Evolutionary conservation across 495 filamentous ascomycete genomes (phyloP).

Genomic region (Oleoguttula mirabilis): DNA sequence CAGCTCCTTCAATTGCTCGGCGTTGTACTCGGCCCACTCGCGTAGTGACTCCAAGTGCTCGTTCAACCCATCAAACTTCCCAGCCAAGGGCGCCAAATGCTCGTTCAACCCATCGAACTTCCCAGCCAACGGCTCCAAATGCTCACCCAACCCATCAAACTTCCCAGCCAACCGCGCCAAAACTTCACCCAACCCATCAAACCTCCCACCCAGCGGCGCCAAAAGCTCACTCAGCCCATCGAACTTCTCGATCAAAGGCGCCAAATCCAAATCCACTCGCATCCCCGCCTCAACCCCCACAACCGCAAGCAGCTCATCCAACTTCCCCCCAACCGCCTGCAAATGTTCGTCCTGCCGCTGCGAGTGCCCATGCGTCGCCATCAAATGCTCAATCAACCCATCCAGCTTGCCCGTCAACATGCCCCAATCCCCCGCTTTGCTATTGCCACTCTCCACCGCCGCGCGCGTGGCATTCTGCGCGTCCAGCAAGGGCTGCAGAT

Average conservation of each 20-base stretch:
- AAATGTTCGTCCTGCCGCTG: no score
- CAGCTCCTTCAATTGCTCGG: constrained; percentile 5
- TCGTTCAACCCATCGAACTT: not conserved
- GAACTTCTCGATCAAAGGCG: constrained; percentile 4
- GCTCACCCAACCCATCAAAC: no score
- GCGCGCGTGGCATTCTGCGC: not conserved
- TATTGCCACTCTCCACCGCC: not conserved
- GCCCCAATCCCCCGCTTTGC: not conserved
- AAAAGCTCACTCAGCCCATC: constrained; percentile 1
- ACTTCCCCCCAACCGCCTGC: not conserved
- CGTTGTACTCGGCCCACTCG: constrained; percentile 5
- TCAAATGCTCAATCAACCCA: no score
- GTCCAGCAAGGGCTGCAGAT: not conserved
- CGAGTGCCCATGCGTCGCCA: no score
- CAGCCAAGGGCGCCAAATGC: constrained; percentile 5
- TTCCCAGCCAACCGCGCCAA: constrained; percentile 4
- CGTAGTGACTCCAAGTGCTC: constrained; percentile 2
- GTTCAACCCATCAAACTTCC: not conserved
- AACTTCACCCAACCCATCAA: not conserved
- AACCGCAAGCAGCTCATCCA: not conserved
- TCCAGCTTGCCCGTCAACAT: constrained; percentile 6
- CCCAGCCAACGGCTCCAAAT: constrained; percentile 4
- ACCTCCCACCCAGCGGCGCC: not conserved
- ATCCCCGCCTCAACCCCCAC: not conserved
- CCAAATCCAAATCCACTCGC: constrained; percentile 1